Conservation (phyloP, 768 basidiomycete species). For the Boletus pseudopeckii region DNA sequence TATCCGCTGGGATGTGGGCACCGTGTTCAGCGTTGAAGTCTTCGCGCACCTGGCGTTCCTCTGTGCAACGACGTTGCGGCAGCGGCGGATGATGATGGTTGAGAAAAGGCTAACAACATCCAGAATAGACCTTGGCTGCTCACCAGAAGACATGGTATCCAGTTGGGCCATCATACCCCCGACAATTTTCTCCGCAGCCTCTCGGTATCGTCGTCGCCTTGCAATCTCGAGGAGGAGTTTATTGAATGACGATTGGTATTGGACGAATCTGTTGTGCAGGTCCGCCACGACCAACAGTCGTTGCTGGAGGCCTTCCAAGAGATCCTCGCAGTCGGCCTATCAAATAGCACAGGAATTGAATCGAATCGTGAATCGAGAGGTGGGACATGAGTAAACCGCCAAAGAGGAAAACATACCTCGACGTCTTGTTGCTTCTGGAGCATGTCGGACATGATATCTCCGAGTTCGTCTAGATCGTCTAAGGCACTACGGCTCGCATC, state of each 20-base stretch:
- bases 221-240: constrained; percentile 73
- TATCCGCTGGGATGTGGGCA: constrained; percentile 69
- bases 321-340: constrained; percentile 51
- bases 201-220: constrained; percentile 62
- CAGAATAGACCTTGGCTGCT: constrained; percentile 1
- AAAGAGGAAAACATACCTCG: constrained; percentile 45
- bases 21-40: constrained; percentile 75
- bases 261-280: constrained; percentile 61
- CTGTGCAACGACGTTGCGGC: constrained; percentile 33
- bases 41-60: constrained; percentile 61
- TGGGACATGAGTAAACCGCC: not conserved
- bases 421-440: constrained; percentile 62
- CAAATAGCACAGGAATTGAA: not conserved
- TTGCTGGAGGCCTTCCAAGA: constrained; percentile 53
- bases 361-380: not conserved
- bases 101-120: not conserved
- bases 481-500: constrained; percentile 48
- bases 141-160: constrained; percentile 64
- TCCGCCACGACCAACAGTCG: constrained; percentile 61
- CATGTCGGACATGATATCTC: constrained; percentile 78
- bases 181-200: constrained; percentile 62
- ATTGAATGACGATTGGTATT: constrained; percentile 70
- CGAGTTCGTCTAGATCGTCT: constrained; percentile 71
- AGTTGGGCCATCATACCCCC: constrained; percentile 63
- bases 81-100: not conserved